Evolutionary conservation across 129 eudicot species (phyloP).

Genomic region (Smallanthus sonchifolius): DNA sequence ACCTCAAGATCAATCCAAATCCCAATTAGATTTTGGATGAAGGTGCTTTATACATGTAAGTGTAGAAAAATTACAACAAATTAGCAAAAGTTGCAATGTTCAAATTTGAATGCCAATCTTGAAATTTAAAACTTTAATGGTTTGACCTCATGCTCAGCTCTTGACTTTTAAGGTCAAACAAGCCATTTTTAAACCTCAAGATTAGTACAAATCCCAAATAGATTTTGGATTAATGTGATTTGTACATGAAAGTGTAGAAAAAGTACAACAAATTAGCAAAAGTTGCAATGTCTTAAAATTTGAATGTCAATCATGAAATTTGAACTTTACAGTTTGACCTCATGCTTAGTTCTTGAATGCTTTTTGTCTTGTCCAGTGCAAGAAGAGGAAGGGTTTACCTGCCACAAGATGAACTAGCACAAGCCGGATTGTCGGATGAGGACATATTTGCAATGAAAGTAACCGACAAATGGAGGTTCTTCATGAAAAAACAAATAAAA

Average conservation of each 20-base stretch:
- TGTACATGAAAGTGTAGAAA: neutral
- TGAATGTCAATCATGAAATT: neutral
- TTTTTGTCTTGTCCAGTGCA: constrained; percentile 50
- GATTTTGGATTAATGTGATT: neutral
- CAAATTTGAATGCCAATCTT: neutral
- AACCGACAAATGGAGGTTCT: constrained; percentile 87
- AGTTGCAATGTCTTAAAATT: neutral
- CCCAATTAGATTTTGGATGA: neutral
- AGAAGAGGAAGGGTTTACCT: constrained; percentile 87
- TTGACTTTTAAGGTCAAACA: neutral
- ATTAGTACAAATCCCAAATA: neutral
- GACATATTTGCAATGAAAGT: constrained; percentile 91
- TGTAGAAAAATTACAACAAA: neutral
- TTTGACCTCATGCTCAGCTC: constrained; percentile 6
- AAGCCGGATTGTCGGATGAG: constrained; percentile 85
- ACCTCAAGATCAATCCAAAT: neutral
- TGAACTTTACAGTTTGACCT: constrained; percentile 2
- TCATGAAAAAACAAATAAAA: constrained; percentile 91
- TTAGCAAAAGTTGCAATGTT: neutral
- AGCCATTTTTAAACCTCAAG: neutral
- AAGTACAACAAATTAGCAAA: neutral
- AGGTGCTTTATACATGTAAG: neutral
- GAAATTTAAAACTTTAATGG: neutral
- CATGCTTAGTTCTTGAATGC: neutral
- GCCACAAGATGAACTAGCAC: constrained; percentile 93